Evolutionary conservation across 2,329 filamentous ascomycete genomes (phyloP).

Genomic region (Thelonectria discophora): DNA sequence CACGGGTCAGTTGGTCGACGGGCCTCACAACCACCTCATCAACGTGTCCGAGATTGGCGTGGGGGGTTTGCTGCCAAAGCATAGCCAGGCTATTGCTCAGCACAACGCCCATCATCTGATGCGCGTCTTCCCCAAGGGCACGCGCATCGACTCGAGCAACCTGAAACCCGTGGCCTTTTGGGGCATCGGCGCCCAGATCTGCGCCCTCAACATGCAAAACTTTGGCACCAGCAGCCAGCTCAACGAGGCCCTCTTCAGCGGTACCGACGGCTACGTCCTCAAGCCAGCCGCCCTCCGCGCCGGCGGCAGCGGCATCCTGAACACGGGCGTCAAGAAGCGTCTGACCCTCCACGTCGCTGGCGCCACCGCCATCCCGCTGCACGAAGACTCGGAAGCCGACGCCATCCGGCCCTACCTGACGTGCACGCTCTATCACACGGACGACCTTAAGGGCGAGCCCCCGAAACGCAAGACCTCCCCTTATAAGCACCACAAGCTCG

Average conservation of each 20-base stretch:
- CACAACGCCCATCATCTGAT: conserved; percentile 75
- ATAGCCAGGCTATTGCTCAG: conserved; percentile 56
- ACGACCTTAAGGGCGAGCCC: conserved; percentile 56
- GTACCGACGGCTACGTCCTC: conserved; percentile 71
- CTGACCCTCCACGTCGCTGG: conserved; percentile 69
- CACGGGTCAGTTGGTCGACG: conserved; percentile 60
- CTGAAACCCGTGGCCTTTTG: conserved; percentile 71
- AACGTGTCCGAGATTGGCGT: conserved; percentile 74
- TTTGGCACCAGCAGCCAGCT: conserved; percentile 73
- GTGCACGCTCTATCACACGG: conserved; percentile 69
- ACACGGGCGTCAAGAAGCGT: conserved; percentile 56
- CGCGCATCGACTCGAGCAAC: conserved; percentile 72
- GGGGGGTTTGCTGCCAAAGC: conserved; percentile 58
- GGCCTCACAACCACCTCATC: conserved; percentile 72
- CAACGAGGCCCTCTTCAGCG: conserved; percentile 73
- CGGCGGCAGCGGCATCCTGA: conserved; percentile 61
- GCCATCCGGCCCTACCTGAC: conserved; percentile 72
- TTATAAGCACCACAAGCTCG: conserved; percentile 67
- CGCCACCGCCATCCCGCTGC: conserved; percentile 68
- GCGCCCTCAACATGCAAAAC: conserved; percentile 75
- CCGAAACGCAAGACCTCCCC: conserved; percentile 69
- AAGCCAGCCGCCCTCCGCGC: conserved; percentile 68
- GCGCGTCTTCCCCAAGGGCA: conserved; percentile 75
- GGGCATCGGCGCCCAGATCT: conserved; percentile 74
- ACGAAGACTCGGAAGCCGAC: conserved; percentile 58